Conservation (phyloP, 306 rosid species). For the Coriaria nepalensis region DNA sequence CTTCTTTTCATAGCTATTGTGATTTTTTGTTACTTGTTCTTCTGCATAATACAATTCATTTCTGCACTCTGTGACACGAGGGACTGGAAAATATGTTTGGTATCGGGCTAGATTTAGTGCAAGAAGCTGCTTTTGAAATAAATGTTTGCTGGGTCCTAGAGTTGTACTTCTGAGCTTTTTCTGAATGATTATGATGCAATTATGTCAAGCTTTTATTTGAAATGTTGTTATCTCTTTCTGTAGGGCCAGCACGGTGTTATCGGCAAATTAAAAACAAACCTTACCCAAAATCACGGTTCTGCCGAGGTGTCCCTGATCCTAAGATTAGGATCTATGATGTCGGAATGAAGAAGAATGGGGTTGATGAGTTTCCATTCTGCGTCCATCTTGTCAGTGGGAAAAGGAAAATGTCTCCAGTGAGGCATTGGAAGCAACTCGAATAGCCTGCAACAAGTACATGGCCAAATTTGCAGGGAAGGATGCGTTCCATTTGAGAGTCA, state of each 20-base stretch:
- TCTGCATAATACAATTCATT: too few relatives aligned
- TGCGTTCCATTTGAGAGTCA: slow-evolving; percentile 58
- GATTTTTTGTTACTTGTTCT: too few relatives aligned
- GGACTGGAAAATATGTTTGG: too few relatives aligned
- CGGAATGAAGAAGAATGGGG: slow-evolving; percentile 88
- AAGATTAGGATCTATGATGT: slow-evolving; percentile 79
- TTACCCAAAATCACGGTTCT: slow-evolving; percentile 55
- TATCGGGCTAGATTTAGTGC: too few relatives aligned
- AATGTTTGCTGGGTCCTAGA: too few relatives aligned
- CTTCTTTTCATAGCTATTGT: too few relatives aligned
- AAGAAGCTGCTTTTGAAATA: too few relatives aligned
- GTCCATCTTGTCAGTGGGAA: slow-evolving; percentile 91
- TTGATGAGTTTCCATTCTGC: slow-evolving; percentile 84
- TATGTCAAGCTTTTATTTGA: too few relatives aligned
- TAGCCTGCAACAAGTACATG: slow-evolving; percentile 76
- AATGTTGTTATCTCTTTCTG: not conserved
- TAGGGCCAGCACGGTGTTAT: slow-evolving; percentile 66
- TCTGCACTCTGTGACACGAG: too few relatives aligned
- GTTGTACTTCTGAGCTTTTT: too few relatives aligned
- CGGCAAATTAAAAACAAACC: slow-evolving; percentile 63
- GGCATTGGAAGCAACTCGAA: slow-evolving; percentile 67
- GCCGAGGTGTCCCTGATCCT: slow-evolving; percentile 59
- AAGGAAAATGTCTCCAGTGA: slow-evolving; percentile 78
- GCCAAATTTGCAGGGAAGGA: slow-evolving; percentile 64
- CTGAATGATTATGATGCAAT: too few relatives aligned